Evolutionary conservation across 2,329 filamentous ascomycete species (phyloP).

Genomic region (Botryosphaeria dothidea): DNA sequence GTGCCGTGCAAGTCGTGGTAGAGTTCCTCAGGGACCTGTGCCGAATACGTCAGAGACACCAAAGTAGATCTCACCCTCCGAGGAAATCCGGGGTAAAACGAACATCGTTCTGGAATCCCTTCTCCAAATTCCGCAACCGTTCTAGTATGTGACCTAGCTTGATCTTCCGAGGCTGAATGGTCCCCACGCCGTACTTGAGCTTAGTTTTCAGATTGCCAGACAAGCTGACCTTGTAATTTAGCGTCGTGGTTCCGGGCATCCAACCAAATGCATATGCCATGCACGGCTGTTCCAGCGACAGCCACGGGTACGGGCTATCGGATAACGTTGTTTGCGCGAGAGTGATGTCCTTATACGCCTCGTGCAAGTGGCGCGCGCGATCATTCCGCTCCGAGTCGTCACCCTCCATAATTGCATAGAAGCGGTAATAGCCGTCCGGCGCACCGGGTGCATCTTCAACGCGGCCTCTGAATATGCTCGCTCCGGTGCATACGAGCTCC

Average conservation of each 20-base stretch:
- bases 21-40: constrained; percentile 40
- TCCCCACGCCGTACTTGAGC: constrained; percentile 58
- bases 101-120: constrained; percentile 44
- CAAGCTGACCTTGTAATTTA: constrained; percentile 68
- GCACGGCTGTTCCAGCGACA: constrained; percentile 73
- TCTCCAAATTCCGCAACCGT: constrained; percentile 43
- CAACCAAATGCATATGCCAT: constrained; percentile 67
- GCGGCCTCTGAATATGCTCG: constrained; percentile 43
- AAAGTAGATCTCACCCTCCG: background rate
- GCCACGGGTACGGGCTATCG: constrained; percentile 58
- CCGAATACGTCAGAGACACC: constrained; percentile 33
- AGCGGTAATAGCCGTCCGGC: constrained; percentile 38
- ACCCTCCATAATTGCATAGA: constrained; percentile 42
- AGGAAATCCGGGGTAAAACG: constrained; percentile 26
- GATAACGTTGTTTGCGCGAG: constrained; percentile 37
- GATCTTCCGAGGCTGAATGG: constrained; percentile 62
- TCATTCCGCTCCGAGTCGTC: constrained; percentile 41
- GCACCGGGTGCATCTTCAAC: constrained; percentile 38
- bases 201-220: constrained; percentile 58
- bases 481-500: constrained; percentile 39
- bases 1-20: constrained; percentile 66
- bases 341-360: constrained; percentile 39
- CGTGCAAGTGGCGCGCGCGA: constrained; percentile 35
- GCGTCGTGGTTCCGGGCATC: constrained; percentile 68
- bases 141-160: constrained; percentile 53